Evolutionary conservation across 2,329 filamentous ascomycete species (phyloP).

Genomic region (Penicillium brasilianum): DNA sequence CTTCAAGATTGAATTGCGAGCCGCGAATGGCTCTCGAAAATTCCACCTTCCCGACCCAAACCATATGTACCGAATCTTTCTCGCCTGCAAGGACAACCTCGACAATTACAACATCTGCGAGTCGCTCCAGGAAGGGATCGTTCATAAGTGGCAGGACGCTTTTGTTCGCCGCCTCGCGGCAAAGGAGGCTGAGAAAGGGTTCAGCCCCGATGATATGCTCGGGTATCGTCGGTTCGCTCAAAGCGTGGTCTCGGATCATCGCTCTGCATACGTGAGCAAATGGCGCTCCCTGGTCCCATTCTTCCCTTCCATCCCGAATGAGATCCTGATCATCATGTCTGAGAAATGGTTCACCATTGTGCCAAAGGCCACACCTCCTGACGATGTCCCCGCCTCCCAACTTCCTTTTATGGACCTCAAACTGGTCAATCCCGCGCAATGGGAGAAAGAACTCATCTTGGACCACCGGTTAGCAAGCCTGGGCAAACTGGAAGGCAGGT

Average conservation of each 20-base stretch:
- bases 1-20: slow-evolving; percentile 34
- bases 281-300: slow-evolving; percentile 39
- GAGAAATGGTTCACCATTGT: slow-evolving; percentile 44
- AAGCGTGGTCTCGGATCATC: slow-evolving; percentile 28
- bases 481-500: slow-evolving; percentile 42
- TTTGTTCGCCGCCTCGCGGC: slow-evolving; percentile 35
- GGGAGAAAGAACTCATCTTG: slow-evolving; percentile 34
- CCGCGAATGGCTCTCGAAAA: slow-evolving; percentile 20
- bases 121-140: slow-evolving; percentile 31
- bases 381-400: slow-evolving; percentile 21
- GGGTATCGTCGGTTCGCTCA: slow-evolving; percentile 39
- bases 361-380: slow-evolving; percentile 20
- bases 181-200: slow-evolving; percentile 20
- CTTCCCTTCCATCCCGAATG: slow-evolving; percentile 36
- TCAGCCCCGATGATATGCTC: slow-evolving; percentile 32
- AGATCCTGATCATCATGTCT: slow-evolving; percentile 39
- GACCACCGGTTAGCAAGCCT: slow-evolving; percentile 41
- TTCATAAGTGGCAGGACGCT: slow-evolving; percentile 37
- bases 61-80: slow-evolving; percentile 43
- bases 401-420: slow-evolving; percentile 36
- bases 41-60: slow-evolving; percentile 39
- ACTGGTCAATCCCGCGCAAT: slow-evolving; percentile 20
- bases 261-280: slow-evolving; percentile 33
- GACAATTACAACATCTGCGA: slow-evolving; percentile 36
- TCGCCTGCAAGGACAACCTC: slow-evolving; percentile 40